Evolutionary conservation across 2,329 filamentous ascomycete species (phyloP), one percentile per base, ranked within the genome.

Genomic region (Alternaria sp.): DNA sequence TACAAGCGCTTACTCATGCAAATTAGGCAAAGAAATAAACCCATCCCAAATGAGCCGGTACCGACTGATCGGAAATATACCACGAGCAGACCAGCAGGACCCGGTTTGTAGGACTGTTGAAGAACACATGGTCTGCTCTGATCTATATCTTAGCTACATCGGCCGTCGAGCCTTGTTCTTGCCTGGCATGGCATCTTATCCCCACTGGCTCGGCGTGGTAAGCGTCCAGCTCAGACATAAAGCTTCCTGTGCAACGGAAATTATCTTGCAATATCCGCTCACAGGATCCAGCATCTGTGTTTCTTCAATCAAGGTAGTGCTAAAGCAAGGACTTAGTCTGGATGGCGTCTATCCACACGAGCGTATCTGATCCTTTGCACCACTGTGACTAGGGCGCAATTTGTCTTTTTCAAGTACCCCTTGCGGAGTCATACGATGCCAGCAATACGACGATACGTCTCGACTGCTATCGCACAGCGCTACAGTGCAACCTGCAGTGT

Each of bases 1-100:
- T 29, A 36, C n/a, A 11, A 29, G 36, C 37, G 41, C 55, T 62
- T 59, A 62, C 56, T 56, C 56, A 56, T 62, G 56, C 36, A 59
- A 45, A 49, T 58, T 59, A 45, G 51, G 37, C 48, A 51, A 56
- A 33, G 41, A 59, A 56, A 56, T 59, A 42, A 62, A 37, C 31
- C 28, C 31, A 49, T 42, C 14, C 36, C 36, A 48, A 56, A 41
- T 60, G 60, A 62, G 57, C 53, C 53, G 53, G 23, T 21, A 51
- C 53, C 56, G 45, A 50, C 44, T 33, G 51, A 33, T 48, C 51
- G 33, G 46, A 28, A 54, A 7, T 24, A 28, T 31, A 49, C 46
- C 14, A 50, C 33, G 51, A 57, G 42, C 41, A 42, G 26, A 28
- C 51, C 26, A 61, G 48, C 54, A 50, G 26, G 36, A 34, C 51